phyloP scores from a whole-genome alignment of 805 yeast genomes.

The Ogataea ramenticola region DNA sequence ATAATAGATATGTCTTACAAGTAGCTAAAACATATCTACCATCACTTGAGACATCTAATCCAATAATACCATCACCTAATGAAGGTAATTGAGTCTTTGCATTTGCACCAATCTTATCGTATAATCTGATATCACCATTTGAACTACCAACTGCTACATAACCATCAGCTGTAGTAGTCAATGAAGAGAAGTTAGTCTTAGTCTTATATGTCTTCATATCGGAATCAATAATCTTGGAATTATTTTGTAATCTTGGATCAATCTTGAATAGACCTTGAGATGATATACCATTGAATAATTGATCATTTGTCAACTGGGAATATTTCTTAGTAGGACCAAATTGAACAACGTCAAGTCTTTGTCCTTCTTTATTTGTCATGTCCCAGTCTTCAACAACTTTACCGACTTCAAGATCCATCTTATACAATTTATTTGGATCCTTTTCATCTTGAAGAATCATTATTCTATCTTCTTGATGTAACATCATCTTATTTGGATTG shows the following conservation, averaged over 20 bases:
- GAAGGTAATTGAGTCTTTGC: slow-evolving; percentile 82
- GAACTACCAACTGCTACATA: slow-evolving; percentile 68
- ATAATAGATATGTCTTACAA: slow-evolving; percentile 60
- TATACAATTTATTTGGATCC: slow-evolving; percentile 41
- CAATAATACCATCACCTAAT: slow-evolving; percentile 65
- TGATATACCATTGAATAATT: slow-evolving; percentile 66
- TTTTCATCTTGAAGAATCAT: slow-evolving; percentile 57
- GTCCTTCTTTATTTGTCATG: slow-evolving; percentile 33
- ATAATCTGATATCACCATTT: slow-evolving; percentile 71
- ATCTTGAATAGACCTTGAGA: slow-evolving; percentile 59
- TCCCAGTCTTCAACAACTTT: slow-evolving; percentile 84
- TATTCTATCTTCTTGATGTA: slow-evolving; percentile 66
- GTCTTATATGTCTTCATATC: slow-evolving; percentile 49
- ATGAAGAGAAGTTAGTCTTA: slow-evolving; percentile 45
- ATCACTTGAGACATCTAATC: slow-evolving; percentile 66
- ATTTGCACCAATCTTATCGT: slow-evolving; percentile 61
- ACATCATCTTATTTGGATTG: slow-evolving; percentile 61
- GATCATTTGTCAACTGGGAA: slow-evolving; percentile 67
- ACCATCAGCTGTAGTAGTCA: slow-evolving; percentile 71
- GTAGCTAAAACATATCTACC: slow-evolving; percentile 83
- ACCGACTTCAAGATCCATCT: slow-evolving; percentile 77
- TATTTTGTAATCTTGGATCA: slow-evolving; percentile 65
- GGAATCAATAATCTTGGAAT: slow-evolving; percentile 51
- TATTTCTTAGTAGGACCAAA: slow-evolving; percentile 70
- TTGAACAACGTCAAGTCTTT: slow-evolving; percentile 37